Evolutionary conservation across 179 eudicot genomes (phyloP), one percentile per base, ranked within the genome.

Genomic region (Actinidia arguta): DNA sequence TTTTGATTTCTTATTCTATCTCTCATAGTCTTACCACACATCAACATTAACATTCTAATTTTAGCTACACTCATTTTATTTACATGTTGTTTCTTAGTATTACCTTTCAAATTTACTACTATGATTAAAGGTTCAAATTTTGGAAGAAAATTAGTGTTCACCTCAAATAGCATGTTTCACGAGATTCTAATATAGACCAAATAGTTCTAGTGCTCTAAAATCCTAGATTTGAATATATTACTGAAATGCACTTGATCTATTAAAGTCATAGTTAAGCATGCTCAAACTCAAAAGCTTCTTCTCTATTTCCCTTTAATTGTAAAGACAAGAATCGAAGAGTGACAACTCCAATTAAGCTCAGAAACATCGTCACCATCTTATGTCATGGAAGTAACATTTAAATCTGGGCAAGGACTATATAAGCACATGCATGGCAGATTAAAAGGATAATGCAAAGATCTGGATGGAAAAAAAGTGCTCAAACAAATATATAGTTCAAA

Each of bases 401-500:
- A 42, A 75, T 36, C 48, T 14, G 4, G 22, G 36, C 7, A 13
- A 12, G 14, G 18, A 59, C 2, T 36, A 27, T 6, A 81, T 17
- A 73, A 72, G 55, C 46, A 36, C 51, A 51, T 46, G 24, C 6
- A 55, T 0, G n/a, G n/a, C n/a, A n/a, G n/a, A n/a, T n/a, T n/a
- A n/a, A n/a, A 63, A 64, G 2, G 4, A 62, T 5, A 47, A 18
- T 25, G 18, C 20, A 12, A 8, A 64, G 73, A 24, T 44, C 22
- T 3, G 8, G 31, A 20, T 12, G n/a, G 5, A 14, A 17, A 73
- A 50, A 52, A 14, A 79, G 48, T 3, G 59, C 58, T 6, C 18
- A 66, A 59, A 42, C 54, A 82, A 79, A 78, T 4, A 50, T 79
- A 64, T 18, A 36, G 75, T 51, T 36, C n/a, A 24, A 61, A 63